Evolutionary conservation across 2,329 filamentous ascomycete genomes (phyloP), one percentile per base, ranked within the genome.

Genomic region (Monilinia polystroma): DNA sequence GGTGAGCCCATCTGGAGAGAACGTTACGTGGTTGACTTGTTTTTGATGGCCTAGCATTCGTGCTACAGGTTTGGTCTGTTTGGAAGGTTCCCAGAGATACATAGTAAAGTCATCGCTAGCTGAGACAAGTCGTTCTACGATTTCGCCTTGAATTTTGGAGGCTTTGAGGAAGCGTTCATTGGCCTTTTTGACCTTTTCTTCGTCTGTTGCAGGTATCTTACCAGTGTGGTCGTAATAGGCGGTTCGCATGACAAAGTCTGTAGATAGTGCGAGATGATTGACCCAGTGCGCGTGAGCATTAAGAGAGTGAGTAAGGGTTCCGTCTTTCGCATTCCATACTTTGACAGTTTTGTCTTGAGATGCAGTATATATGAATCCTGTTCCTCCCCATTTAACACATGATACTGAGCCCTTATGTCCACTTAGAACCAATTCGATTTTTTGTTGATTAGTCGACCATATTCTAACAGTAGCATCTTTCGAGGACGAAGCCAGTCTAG

Each of bases 41-140:
- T 98, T 98, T 77, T 97, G 92, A 75, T 99, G 95, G 2, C 95
- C 95, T n/a, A 92, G 80, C 79, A 98, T 85, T 45, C 93, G 84
- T n/a, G 91, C 90, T 4, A 98, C 82, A 0, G 94, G 93, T 77
- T 98, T 97, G 10, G 83, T 91, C 4, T 89, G 88, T 54, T 82
- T 83, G 12, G 88, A 83, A 0, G 93, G 93, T 68, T 96, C 91
- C 94, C 94, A 99, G 10, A 99, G 84, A 76, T 93, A 97, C 85
- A 99, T 94, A 7, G 93, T 97, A 77, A 93, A 96, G 78, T 99
- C 95, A 76, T 98, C 95, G 71, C 90, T 94, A 2, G 94, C 95
- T 11, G 93, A 96, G 3, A 96, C 91, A 4, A 98, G 80, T 38
- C 91, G 86, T 80, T 99, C 95, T 1, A 90, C 87, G 29, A 96